Base-by-base conservation (phyloP, 257 asterid species). In the Solanum ossicruentum region DNA sequence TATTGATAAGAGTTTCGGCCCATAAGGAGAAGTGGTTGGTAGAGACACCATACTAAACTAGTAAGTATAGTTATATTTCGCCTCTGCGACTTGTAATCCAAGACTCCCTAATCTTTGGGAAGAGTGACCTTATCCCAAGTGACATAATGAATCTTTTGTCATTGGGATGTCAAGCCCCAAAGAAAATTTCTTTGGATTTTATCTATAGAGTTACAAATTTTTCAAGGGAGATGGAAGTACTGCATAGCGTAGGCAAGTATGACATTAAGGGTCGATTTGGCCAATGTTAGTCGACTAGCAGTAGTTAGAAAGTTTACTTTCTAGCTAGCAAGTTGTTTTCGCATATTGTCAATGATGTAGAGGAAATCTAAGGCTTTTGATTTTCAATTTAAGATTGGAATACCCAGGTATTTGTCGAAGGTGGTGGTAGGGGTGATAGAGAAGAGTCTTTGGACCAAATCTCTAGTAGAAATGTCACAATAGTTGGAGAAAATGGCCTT, bases 321-420 rank as follows among this genome's bases (percentile, higher is more conserved):
- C 6, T 28, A 58, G 1, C 26, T 20, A 3, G 66, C 23, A 8
- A 58, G 13, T 0, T 58, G 20, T 20, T 58, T 8, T 13, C 28
- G 3, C 28, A n/a, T 58, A 3, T 58, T 10, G 9, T 58, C 66
- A 8, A 58, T 8, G 9, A 20, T 20, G 1, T 8, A 58, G 5
- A 20, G 0, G 2, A 58, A 58, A 1, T 58, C 28, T 0, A 2
- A 1, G 1, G 6, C 3, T n/a, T 20, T 58, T 1, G 28, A 6
- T 20, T 58, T 20, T 0, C 3, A 28, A 10, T 58, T 58, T 0
- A 58, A 6, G 6, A 58, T 20, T 0, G 66, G 28, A 10, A 58
- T 3, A 20, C 28, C 66, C 2, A 58, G 5, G 4, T 58, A 58
- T 3, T 58, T 58, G 7, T 3, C 21, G 8, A 56, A 17, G 21